phyloP scores from a whole-genome alignment of 139 green algal species.

The Volvox reticuliferus region DNA sequence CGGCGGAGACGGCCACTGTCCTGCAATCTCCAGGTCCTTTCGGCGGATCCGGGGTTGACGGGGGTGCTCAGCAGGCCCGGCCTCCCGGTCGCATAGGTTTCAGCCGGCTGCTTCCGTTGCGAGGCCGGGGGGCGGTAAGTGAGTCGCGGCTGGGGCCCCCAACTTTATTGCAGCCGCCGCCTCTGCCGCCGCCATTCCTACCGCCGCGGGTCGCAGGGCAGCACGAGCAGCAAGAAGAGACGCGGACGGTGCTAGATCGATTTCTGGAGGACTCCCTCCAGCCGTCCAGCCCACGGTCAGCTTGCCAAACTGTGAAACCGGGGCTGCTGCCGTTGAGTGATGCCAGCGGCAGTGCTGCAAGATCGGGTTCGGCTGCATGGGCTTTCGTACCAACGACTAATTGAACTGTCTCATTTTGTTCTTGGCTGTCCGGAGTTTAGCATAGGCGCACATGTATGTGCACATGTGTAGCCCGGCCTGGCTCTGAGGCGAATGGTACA shows the following conservation, averaged over 20 bases:
- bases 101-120: background rate
- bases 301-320: too few relatives aligned
- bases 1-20: background rate
- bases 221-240: background rate
- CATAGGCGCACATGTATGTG: too few relatives aligned
- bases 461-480: too few relatives aligned
- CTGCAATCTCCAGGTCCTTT: background rate
- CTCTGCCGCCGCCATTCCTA: background rate
- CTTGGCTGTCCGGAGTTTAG: too few relatives aligned
- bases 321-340: background rate
- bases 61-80: background rate
- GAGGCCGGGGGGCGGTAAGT: background rate
- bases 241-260: too few relatives aligned
- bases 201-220: background rate
- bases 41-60: background rate
- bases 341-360: background rate
- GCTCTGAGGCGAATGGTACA: too few relatives aligned
- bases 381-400: too few relatives aligned
- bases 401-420: too few relatives aligned
- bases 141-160: background rate
- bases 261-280: too few relatives aligned
- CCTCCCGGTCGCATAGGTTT: background rate
- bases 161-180: background rate
- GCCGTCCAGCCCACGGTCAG: too few relatives aligned
- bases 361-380: too few relatives aligned